Conservation (phyloP, 805 yeast species). For the Geotrichum ghanense region DNA sequence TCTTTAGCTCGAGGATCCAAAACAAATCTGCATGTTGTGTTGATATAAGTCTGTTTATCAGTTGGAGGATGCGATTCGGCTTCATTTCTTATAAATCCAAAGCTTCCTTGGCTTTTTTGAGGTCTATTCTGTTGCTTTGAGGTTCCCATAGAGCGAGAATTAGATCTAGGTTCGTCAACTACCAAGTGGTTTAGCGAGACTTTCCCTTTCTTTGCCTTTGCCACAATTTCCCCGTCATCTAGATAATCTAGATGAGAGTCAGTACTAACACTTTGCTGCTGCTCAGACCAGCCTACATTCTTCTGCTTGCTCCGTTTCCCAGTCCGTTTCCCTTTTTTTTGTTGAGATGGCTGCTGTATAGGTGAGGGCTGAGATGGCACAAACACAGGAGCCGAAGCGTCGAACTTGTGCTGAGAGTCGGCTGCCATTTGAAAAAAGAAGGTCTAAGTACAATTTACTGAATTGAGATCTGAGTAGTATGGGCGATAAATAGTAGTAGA, state of each 20-base stretch:
- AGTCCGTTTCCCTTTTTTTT: background rate
- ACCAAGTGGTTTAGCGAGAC: conserved; percentile 4
- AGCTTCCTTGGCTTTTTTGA: background rate
- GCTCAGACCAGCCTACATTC: background rate
- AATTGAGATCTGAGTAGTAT: too few relatives aligned
- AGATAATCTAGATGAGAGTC: background rate
- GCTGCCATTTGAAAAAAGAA: too few relatives aligned
- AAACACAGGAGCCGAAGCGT: background rate
- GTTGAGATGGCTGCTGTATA: background rate
- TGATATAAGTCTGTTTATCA: conserved; percentile 35
- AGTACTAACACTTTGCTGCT: background rate
- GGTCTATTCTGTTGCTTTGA: background rate
- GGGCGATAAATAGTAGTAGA: too few relatives aligned
- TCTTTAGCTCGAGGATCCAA: conserved; percentile 44
- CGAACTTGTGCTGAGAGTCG: background rate
- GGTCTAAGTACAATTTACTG: too few relatives aligned
- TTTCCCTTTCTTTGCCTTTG: conserved; percentile 1
- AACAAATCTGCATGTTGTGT: conserved; percentile 74
- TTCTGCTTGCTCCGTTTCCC: background rate
- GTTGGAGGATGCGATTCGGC: conserved; percentile 6
- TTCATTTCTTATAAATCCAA: conserved; percentile 3
- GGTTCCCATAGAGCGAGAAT: background rate
- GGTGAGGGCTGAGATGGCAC: background rate
- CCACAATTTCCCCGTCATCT: background rate
- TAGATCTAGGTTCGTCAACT: background rate